Evolutionary conservation across 495 filamentous ascomycete genomes (phyloP).

Genomic region (Tuber umbilicatum): DNA sequence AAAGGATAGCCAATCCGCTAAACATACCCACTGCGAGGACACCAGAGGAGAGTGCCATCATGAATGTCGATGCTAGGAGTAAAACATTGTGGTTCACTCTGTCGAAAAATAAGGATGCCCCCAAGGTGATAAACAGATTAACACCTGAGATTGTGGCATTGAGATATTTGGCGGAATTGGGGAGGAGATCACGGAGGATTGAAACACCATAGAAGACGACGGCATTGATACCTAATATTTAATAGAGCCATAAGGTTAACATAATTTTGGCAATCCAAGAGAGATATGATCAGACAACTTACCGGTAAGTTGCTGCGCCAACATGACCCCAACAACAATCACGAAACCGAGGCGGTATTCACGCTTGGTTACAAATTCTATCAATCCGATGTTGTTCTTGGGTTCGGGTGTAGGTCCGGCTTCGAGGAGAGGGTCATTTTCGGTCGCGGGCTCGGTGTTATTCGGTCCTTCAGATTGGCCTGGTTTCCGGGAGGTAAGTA

Average conservation of each 20-base stretch:
- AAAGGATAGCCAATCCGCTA: conserved; percentile 60
- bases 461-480: too few species aligned
- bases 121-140: conserved; percentile 75
- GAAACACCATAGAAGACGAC: too few species aligned
- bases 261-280: not conserved
- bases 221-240: too few species aligned
- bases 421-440: too few species aligned
- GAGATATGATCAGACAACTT: not conserved
- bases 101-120: conserved; percentile 76
- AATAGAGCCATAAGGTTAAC: not conserved
- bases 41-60: conserved; percentile 70
- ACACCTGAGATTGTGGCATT: conserved; percentile 78
- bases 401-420: not conserved
- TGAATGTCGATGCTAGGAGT: conserved; percentile 68
- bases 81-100: conserved; percentile 77
- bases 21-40: conserved; percentile 70
- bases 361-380: too few species aligned
- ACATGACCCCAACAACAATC: too few species aligned
- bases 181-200: conserved; percentile 68
- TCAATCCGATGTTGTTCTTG: conserved; percentile 13
- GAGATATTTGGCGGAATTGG: conserved; percentile 66
- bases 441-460: conserved; percentile 19
- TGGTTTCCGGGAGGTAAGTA: too few species aligned
- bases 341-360: too few species aligned
- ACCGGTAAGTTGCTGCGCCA: too few species aligned